Conservation (phyloP, 805 yeast genomes). For the Candida piceae region DNA sequence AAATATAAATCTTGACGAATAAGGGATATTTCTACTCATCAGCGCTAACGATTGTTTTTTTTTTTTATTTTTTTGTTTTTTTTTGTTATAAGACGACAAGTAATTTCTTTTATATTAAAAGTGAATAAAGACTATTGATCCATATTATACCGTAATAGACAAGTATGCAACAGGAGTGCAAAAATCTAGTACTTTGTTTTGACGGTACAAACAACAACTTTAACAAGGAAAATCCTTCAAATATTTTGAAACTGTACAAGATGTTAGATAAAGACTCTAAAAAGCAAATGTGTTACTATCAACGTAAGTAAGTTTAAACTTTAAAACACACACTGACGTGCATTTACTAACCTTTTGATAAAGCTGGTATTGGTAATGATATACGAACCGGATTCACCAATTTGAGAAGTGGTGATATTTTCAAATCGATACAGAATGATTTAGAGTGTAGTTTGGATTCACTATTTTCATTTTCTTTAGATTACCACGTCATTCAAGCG, state of each 20-base stretch:
- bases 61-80: background rate
- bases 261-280: conserved; percentile 43
- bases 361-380: conserved; percentile 57
- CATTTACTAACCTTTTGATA: background rate
- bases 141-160: background rate
- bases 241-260: conserved; percentile 47
- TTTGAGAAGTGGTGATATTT: conserved; percentile 18
- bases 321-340: background rate
- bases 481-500: conserved; percentile 53
- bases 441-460: conserved; percentile 16
- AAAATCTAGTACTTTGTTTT: conserved; percentile 50
- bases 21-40: background rate
- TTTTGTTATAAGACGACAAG: background rate
- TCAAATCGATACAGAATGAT: conserved; percentile 9
- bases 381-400: conserved; percentile 36
- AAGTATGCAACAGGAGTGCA: conserved; percentile 12
- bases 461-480: conserved; percentile 49
- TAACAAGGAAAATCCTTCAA: conserved; percentile 50
- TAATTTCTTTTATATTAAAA: too few species aligned
- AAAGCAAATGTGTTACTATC: conserved; percentile 54
- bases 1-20: background rate
- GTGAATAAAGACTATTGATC: too few species aligned
- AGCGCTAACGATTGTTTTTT: too few species aligned
- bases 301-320: conserved; percentile 30
- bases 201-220: conserved; percentile 62